Evolutionary conservation across 208 protist genomes (phyloP), one percentile per base, ranked within the genome.

Genomic region (Leishmania lainsoni): DNA sequence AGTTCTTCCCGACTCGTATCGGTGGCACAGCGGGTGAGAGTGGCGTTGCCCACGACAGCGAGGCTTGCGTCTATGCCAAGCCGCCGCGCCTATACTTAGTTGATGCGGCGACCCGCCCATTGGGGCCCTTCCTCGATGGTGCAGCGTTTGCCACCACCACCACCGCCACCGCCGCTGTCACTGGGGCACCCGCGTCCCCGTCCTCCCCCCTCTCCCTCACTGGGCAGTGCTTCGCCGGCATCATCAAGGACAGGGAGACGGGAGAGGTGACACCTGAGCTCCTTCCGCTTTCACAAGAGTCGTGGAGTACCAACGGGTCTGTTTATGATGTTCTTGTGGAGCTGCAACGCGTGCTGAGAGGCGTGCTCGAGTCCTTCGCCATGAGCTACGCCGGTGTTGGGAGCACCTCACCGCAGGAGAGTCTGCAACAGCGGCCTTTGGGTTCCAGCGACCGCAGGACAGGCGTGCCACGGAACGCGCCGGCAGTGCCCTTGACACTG

Each of bases 241-340:
- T 88, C 10, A 39, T 88, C 39, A 71, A 76, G 16, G 66, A 88
- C n/a, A 29, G 45, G 3, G 65, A 71, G 14, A 82, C 82, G 9
- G 86, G 86, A 5, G 75, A 83, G 58, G 82, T 89, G 4, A 12
- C 59, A 1, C 68, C 78, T 5, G 82, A 83, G 65, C 29, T 68
- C 17, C 22, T 89, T 8, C 68, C 66, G 22, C 82, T 85, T 0
- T 83, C 81, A 45, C 75, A 79, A 16, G 85, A 83, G 61, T 79
- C 69, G 66, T 85, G 81, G 81, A 71, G 71, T n/a, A 66, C 70
- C 12, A 80, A 72, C 0, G 79, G 84, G 12, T 86, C 82, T 22
- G 76, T 91, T 32, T 91, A 86, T 52, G 81, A 85, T 17, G 74
- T 91, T 22, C 74, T 91, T 1, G 52, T 78, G 5, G 65, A 75